Percentiles rank a stretch among this genome's conserved stretches.
Evolutionary conservation across 2,329 filamentous ascomycete species (phyloP).

Genomic region (Cordyceps tenuipes): DNA sequence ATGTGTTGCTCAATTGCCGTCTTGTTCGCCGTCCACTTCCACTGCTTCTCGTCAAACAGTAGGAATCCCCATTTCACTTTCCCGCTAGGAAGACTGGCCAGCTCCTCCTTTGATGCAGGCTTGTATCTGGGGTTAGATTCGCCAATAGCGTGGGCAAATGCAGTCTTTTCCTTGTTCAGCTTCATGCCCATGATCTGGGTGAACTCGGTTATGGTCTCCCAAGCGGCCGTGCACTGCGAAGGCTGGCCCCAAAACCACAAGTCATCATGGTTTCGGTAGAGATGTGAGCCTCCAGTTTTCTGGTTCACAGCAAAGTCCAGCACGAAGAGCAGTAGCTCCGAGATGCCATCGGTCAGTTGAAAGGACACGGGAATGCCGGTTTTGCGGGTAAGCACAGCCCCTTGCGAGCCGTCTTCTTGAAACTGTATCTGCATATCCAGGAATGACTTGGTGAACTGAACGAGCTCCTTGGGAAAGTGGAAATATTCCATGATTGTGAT

Average conservation of each 20-base stretch:
- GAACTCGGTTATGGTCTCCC: slow-evolving; percentile 44
- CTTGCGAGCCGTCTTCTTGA: slow-evolving; percentile 5
- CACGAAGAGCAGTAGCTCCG: slow-evolving; percentile 51
- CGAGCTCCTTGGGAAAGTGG: slow-evolving; percentile 33
- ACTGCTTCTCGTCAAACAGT: slow-evolving; percentile 32
- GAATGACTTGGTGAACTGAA: not conserved
- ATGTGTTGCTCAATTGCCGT: slow-evolving; percentile 44
- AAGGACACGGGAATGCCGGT: slow-evolving; percentile 50
- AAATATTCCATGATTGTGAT: slow-evolving; percentile 46
- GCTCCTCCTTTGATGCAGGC: not conserved
- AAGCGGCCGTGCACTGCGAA: slow-evolving; percentile 38
- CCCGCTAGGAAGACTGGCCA: slow-evolving; percentile 36
- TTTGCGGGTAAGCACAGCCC: slow-evolving; percentile 25
- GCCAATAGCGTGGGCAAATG: slow-evolving; percentile 31
- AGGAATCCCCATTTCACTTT: slow-evolving; percentile 53
- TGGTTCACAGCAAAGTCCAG: slow-evolving; percentile 55
- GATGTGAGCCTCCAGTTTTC: slow-evolving; percentile 37
- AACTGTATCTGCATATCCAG: slow-evolving; percentile 31
- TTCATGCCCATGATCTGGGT: slow-evolving; percentile 42
- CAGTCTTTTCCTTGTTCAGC: slow-evolving; percentile 50
- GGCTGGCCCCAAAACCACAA: slow-evolving; percentile 55
- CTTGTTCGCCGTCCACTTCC: slow-evolving; percentile 8
- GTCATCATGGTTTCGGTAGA: slow-evolving; percentile 56
- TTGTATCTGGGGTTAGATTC: slow-evolving; percentile 8
- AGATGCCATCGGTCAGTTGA: slow-evolving; percentile 44